These are phyloP conservation scores for Penicillium sclerotigenum DNA, from an alignment of 2,329 filamentous ascomycete genomes.

Conservation along the genomic window DNA sequence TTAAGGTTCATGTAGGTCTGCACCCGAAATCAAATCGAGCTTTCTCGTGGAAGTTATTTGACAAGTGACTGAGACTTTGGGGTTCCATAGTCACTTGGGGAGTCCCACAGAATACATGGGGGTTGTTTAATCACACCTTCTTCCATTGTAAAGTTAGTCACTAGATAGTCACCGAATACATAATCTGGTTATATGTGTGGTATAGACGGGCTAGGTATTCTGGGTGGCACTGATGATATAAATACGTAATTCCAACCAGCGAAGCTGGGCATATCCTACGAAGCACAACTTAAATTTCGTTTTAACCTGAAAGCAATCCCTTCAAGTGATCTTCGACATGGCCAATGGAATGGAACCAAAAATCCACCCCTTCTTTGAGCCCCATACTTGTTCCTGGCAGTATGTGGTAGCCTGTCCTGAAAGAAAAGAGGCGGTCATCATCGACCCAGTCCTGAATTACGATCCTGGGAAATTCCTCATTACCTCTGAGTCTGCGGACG, in stretches of 20 bases:
- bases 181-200: background rate
- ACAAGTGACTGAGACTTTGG: background rate
- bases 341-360: slow-evolving; percentile 29
- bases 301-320: too few relatives aligned
- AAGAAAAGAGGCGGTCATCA: slow-evolving; percentile 51
- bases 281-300: too few relatives aligned
- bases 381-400: slow-evolving; percentile 55
- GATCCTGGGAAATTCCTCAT: slow-evolving; percentile 43
- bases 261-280: background rate
- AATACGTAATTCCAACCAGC: slow-evolving; percentile 14
- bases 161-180: background rate
- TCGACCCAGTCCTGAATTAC: slow-evolving; percentile 60
- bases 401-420: slow-evolving; percentile 56
- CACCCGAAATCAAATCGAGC: background rate
- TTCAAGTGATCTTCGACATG: background rate
- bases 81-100: background rate
- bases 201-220: too few relatives aligned
- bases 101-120: background rate
- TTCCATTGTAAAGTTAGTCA: background rate
- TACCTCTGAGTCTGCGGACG: slow-evolving; percentile 51
- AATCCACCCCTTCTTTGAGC: slow-evolving; percentile 43
- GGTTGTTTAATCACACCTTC: background rate
- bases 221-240: slow-evolving; percentile 8
- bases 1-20: background rate
- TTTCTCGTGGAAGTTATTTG: background rate